These are phyloP conservation scores for Stagonosporopsis vannaccii DNA, from an alignment of 2,329 filamentous ascomycete genomes.

Conservation along the genomic window DNA sequence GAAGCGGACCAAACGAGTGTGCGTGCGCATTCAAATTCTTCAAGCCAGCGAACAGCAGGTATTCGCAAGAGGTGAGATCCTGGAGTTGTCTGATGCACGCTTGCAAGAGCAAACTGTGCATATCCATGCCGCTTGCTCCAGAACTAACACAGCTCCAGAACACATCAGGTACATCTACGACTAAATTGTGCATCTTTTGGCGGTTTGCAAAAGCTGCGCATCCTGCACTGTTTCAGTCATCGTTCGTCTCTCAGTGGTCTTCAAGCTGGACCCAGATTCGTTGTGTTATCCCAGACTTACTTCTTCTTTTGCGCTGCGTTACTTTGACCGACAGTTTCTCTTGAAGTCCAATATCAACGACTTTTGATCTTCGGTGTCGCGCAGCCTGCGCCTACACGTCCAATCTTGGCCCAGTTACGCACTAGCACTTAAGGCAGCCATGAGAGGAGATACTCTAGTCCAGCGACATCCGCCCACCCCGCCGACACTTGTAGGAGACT, in stretches of 20 bases:
- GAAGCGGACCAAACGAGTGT: conserved; percentile 38
- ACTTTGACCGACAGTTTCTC: conserved; percentile 16
- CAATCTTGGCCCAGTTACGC: conserved; percentile 13
- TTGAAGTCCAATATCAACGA: conserved; percentile 16
- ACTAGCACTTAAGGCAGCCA: conserved; percentile 24
- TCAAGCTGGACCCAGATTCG: conserved; percentile 3
- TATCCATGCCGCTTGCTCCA: conserved; percentile 21
- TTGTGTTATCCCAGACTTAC: conserved; percentile 2
- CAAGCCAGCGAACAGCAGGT: conserved; percentile 41
- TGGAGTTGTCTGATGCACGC: conserved; percentile 41
- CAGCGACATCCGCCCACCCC: conserved; percentile 49
- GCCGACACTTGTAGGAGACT: conserved; percentile 39
- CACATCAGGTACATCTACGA: conserved; percentile 3
- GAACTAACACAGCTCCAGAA: conserved; percentile 41
- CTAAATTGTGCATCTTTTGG: conserved; percentile 5
- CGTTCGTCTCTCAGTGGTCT: conserved; percentile 13
- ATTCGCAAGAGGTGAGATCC: conserved; percentile 46
- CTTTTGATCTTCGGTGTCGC: conserved; percentile 4
- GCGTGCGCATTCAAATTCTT: conserved; percentile 25
- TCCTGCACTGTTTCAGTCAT: conserved; percentile 12
- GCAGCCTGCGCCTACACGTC: conserved; percentile 16
- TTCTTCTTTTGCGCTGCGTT: conserved; percentile 11
- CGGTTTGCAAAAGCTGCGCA: conserved; percentile 1
- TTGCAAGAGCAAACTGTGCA: conserved; percentile 46
- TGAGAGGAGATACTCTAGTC: conserved; percentile 46